Base-by-base conservation (phyloP, 768 basidiomycete genomes). In the Naganishia kalamii region DNA sequence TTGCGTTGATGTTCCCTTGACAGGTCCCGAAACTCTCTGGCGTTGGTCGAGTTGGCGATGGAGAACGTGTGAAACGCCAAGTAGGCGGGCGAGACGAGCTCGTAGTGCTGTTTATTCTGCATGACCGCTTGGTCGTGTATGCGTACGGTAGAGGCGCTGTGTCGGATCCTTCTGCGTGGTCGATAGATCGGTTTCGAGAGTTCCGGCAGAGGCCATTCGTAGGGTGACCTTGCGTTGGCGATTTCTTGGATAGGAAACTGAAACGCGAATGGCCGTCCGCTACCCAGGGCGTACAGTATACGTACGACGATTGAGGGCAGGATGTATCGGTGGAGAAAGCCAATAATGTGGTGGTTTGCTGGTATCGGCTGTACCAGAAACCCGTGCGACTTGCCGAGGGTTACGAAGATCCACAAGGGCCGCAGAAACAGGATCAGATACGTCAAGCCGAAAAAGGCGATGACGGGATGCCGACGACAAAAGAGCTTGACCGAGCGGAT, bases 81-180 rank as follows among this genome's bases (percentile, higher is more conserved):
- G 37, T 61, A 61, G 12, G 65, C 60, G 8, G 65, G 59, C 12
- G 65, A 65, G 37, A 64, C 43, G 41, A 64, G 37, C 19, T 52
- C 50, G 43, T 52, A 64, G n/a, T 47, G 32, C 13, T 44, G 50
- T 32, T 64, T 52, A 7, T 44, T 37, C 4, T 51, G 50, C 2
- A 52, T 40, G 27, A 48, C 50, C 10, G 63, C 50, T 17, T 44
- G 8, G 19, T 54, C 51, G 35, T 57, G 54, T 6, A 57, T 57
- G 11, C 54, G 54, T 2, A 57, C 54, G 21, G 33, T 57, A 3
- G 54, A 57, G 17, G 54, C 54, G 17, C 35, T 35, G 40, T 57
- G 33, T 23, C 63, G 35, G 7, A 64, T 25, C 47, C 13, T 41
- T 57, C 63, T 52, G 12, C 63, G 37, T 44, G 50, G 50, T 46